Conservation (phyloP, 2,329 filamentous ascomycete species). For the Alternaria novae-zelandiae region DNA sequence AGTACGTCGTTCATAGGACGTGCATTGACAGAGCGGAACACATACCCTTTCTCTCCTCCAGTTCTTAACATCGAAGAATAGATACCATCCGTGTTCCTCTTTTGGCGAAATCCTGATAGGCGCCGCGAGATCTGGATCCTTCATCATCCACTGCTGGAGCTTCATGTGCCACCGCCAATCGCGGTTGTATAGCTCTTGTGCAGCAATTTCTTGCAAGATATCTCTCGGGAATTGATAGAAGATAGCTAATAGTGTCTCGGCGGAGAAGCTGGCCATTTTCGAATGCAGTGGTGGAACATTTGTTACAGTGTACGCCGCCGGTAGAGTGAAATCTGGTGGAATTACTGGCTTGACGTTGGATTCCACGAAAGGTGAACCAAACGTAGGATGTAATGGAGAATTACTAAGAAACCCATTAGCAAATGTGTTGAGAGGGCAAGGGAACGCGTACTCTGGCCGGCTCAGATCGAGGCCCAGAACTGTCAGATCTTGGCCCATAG, state of each 20-base stretch:
- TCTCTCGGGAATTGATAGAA: conserved; percentile 73
- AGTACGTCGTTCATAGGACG: background rate
- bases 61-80: conserved; percentile 61
- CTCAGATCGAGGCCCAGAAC: conserved; percentile 69
- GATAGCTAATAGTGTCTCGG: conserved; percentile 72
- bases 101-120: conserved; percentile 55
- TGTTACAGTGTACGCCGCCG: conserved; percentile 68
- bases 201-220: conserved; percentile 69
- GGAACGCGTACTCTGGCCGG: conserved; percentile 61
- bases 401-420: conserved; percentile 37
- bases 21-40: conserved; percentile 1
- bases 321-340: conserved; percentile 66
- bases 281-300: conserved; percentile 68
- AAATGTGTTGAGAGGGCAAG: background rate
- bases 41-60: conserved; percentile 59
- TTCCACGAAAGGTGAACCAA: conserved; percentile 68
- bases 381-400: conserved; percentile 67
- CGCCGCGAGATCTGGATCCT: conserved; percentile 54
- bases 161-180: conserved; percentile 64
- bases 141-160: conserved; percentile 62
- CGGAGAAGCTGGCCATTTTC: conserved; percentile 64
- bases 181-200: conserved; percentile 63
- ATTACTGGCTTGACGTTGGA: conserved; percentile 64
- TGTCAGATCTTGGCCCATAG: conserved; percentile 69
- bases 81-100: conserved; percentile 59